Conservation (phyloP, 208 protist species). For the Acanthamoeba castellanii region DNA sequence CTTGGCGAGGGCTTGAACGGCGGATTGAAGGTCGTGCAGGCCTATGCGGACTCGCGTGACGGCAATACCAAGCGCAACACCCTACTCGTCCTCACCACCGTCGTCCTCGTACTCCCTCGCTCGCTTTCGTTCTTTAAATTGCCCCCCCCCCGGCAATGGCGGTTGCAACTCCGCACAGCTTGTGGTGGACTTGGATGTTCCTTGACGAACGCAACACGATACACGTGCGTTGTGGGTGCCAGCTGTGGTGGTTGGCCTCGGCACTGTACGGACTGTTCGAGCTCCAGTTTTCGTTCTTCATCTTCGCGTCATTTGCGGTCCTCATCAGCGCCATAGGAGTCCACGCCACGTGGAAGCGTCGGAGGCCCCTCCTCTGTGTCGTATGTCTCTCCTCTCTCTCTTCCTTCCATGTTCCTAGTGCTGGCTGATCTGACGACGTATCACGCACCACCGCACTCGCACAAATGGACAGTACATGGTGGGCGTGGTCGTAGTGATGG, state of each 20-base stretch:
- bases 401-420: too few relatives aligned
- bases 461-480: background rate
- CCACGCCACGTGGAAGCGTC: background rate
- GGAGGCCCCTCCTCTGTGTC: background rate
- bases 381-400: background rate
- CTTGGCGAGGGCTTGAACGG: background rate
- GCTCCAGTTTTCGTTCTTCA: background rate
- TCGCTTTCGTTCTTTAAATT: background rate
- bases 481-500: conserved; percentile 4
- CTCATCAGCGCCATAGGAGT: background rate
- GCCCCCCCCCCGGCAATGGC: background rate
- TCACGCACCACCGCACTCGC: too few relatives aligned
- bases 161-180: too few relatives aligned
- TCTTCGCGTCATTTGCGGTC: background rate
- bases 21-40: background rate
- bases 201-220: too few relatives aligned
- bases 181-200: too few relatives aligned
- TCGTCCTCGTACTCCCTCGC: background rate
- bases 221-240: background rate
- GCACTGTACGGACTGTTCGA: background rate
- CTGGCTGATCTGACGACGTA: background rate
- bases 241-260: background rate
- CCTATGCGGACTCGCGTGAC: background rate
- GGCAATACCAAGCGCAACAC: background rate
- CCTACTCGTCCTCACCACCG: background rate